Percentiles rank a stretch among this genome's conserved stretches.
phyloP scores from a whole-genome alignment of 345 rosid genomes.

The Noccaea bulbosa region DNA sequence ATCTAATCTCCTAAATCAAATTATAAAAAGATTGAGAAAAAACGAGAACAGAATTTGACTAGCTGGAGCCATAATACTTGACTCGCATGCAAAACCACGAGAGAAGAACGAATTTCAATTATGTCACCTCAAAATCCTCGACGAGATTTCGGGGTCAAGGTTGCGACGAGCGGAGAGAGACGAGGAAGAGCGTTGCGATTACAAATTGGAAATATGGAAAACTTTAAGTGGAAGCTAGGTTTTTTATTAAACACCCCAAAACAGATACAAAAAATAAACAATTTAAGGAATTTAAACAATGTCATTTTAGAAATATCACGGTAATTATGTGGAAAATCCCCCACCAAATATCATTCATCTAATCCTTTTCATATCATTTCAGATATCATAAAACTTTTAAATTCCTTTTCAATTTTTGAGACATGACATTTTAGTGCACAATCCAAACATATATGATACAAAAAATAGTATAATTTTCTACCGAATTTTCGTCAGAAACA shows the following conservation, averaged over 20 bases:
- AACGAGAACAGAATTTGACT: background rate
- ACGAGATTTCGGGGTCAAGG: background rate
- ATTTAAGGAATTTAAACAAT: too few species aligned
- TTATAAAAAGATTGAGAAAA: background rate
- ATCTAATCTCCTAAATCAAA: background rate
- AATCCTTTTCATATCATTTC: too few species aligned
- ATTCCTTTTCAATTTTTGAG: too few species aligned
- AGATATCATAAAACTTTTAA: too few species aligned
- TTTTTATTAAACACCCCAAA: background rate
- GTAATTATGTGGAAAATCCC: too few species aligned
- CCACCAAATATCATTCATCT: too few species aligned
- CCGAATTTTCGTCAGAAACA: too few species aligned
- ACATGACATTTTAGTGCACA: too few species aligned
- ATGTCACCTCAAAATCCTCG: background rate
- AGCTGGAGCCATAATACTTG: background rate
- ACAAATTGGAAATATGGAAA: background rate
- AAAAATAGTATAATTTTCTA: too few species aligned
- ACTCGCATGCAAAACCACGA: background rate
- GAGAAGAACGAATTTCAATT: conserved; percentile 4
- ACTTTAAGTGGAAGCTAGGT: background rate
- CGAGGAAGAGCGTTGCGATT: background rate
- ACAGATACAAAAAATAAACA: too few species aligned
- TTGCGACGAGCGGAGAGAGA: background rate
- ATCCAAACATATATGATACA: too few species aligned
- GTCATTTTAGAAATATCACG: too few species aligned